Evolutionary conservation across 805 yeast species (phyloP).

Genomic region (Wickerhamiella occidentalis): DNA sequence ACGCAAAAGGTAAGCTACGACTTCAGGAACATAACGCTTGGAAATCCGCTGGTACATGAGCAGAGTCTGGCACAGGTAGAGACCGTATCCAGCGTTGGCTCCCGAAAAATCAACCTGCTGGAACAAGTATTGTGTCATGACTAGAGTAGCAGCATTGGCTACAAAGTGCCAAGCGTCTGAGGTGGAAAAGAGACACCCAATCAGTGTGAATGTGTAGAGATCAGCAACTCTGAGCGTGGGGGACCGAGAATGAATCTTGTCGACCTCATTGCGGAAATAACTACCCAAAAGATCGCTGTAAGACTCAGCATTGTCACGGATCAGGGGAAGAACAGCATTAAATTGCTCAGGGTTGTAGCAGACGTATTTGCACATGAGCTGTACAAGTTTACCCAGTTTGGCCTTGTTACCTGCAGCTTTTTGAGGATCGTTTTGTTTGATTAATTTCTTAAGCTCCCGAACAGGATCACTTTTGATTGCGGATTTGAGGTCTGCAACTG

Average conservation of each 20-base stretch:
- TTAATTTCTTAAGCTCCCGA: constrained; percentile 37
- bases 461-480: constrained; percentile 13
- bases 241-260: constrained; percentile 34
- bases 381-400: constrained; percentile 49
- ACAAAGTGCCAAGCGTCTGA: constrained; percentile 92
- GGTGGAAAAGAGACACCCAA: constrained; percentile 77
- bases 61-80: constrained; percentile 52
- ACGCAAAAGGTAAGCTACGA: constrained; percentile 37
- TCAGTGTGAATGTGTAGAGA: constrained; percentile 50
- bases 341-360: constrained; percentile 18
- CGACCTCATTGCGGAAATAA: constrained; percentile 46
- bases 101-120: constrained; percentile 35
- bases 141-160: constrained; percentile 67
- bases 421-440: constrained; percentile 58
- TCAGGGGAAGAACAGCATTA: neutral
- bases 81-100: constrained; percentile 42
- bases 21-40: constrained; percentile 75
- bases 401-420: constrained; percentile 73
- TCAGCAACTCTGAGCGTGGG: constrained; percentile 35
- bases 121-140: constrained; percentile 60
- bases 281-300: constrained; percentile 54
- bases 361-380: constrained; percentile 48
- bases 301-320: constrained; percentile 47
- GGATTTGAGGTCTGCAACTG: constrained; percentile 10
- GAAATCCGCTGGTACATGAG: constrained; percentile 67